A percentile compares a stretch with the other conserved stretches of the same genome.
Evolutionary conservation across 495 filamentous ascomycete genomes (phyloP).

Genomic region (Evansstolkia leycettana): DNA sequence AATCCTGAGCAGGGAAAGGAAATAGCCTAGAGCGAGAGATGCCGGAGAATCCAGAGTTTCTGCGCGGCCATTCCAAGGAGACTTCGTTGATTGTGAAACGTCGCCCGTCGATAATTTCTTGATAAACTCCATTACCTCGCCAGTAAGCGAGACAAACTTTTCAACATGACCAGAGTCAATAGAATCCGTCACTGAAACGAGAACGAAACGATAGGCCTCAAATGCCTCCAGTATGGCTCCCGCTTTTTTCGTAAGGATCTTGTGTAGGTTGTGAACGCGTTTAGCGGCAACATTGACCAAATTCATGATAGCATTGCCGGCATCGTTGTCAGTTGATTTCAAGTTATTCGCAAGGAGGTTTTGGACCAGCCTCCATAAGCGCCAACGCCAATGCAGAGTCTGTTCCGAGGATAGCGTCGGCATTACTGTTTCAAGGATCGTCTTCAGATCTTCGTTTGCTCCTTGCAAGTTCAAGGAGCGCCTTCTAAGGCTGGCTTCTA

Average conservation of each 20-base stretch:
- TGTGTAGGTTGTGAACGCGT: constrained; percentile 21
- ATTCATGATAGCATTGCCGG: constrained; percentile 7
- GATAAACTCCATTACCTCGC: constrained; percentile 17
- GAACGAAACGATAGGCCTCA: constrained; percentile 27
- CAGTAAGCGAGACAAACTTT: constrained; percentile 15
- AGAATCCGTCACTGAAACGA: constrained; percentile 15
- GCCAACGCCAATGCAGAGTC: constrained; percentile 32
- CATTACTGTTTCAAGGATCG: constrained; percentile 16
- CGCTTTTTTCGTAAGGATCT: constrained; percentile 13
- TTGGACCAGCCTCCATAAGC: constrained; percentile 30
- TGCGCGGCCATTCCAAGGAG: constrained; percentile 26
- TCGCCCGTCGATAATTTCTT: constrained; percentile 16
- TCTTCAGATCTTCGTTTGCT: constrained; percentile 12
- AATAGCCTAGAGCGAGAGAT: constrained; percentile 23
- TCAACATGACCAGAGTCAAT: constrained; percentile 6
- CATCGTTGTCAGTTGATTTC: constrained; percentile 10
- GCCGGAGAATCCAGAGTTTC: constrained; percentile 21
- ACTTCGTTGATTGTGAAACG: constrained; percentile 17
- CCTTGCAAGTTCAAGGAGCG: constrained; percentile 13
- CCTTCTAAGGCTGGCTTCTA: constrained; percentile 25
- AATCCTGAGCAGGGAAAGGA: constrained; percentile 19
- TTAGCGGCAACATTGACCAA: constrained; percentile 17
- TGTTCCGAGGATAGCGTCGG: constrained; percentile 24
- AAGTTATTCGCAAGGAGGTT: constrained; percentile 22
- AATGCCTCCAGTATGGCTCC: constrained; percentile 24